Evolutionary conservation across 2,329 filamentous ascomycete species (phyloP), one percentile per base, ranked within the genome.

Genomic region (Neoascochyta sp.): DNA sequence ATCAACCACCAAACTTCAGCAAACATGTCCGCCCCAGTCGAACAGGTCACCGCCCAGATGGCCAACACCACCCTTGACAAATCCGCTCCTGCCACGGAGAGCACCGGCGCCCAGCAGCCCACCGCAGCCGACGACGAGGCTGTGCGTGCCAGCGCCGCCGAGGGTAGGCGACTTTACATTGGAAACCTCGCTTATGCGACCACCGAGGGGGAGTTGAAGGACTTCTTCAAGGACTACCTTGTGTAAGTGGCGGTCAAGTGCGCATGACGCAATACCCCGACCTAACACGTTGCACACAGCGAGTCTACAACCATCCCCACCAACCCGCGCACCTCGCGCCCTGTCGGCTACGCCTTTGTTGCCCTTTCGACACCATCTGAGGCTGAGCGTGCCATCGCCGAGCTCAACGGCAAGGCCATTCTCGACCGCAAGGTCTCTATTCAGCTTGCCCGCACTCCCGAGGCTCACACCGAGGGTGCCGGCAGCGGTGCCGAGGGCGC

Each of bases 111-210:
- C 56, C 65, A 68, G 55, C 82, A 84, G 73, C 79, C 80, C 69
- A 77, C 85, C 70, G 73, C 78, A 62, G 75, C 82, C 60, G 78
- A 84, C 71, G 83, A 86, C 66, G 88, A 95, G 69, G 88, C 89
- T 68, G 88, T 92, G 65, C 83, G 92, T 69, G 87, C 88, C 73
- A 95, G 88, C 75, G 92, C 92, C 70, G 89, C 90, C 71, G 92
- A 98, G 78, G 90, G 92, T 70, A 87, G 92, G 76, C 87, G 92
- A 75, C 84, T 98, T 63, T 98, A 98, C 76, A 96, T 98, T 76
- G 92, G 92, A 78, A 98, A 98, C 79, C 86, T 98, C 81, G 92
- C 92, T 64, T 98, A 98, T 71, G 89, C 90, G 83, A 96, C 92
- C 82, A 95, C 88, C 70, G 92, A 96, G 86, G 92, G 86, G 83